phyloP scores from a whole-genome alignment of 192 early-diverging fungal genomes.

The Entomortierella beljakovae region DNA sequence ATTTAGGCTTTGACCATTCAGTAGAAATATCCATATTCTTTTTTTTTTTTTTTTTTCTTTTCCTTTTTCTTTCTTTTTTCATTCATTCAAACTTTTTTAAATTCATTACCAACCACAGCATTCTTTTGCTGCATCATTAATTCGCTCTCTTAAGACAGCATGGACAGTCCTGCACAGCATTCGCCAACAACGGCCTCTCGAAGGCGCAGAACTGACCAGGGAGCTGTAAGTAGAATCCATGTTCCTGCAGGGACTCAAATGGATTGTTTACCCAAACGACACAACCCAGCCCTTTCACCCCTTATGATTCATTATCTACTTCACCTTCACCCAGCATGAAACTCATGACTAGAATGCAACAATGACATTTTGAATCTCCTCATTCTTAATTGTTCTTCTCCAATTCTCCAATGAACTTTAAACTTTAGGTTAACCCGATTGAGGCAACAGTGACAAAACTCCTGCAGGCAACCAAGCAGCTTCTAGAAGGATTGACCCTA shows the following conservation, averaged over 20 bases:
- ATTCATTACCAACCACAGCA: not conserved
- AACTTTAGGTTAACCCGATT: conserved; percentile 55
- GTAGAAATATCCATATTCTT: conserved; percentile 3
- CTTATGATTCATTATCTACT: not conserved
- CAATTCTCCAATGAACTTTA: too few species aligned
- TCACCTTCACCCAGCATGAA: not conserved
- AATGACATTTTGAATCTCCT: not conserved
- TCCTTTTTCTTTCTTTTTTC: not conserved
- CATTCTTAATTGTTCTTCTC: too few species aligned
- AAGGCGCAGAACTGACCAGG: conserved; percentile 15
- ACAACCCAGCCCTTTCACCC: not conserved
- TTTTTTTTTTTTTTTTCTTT: not conserved
- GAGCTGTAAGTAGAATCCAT: conserved; percentile 12
- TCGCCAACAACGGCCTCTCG: not conserved
- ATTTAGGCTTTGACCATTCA: too few species aligned
- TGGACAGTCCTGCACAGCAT: not conserved
- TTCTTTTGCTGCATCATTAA: not conserved
- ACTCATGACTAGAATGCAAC: too few species aligned
- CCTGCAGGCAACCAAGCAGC: conserved; percentile 59
- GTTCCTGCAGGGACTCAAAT: not conserved
- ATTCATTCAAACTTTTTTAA: not conserved
- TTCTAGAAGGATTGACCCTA: conserved; percentile 59
- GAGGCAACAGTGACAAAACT: conserved; percentile 62
- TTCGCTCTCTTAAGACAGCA: not conserved
- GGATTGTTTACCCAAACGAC: not conserved